Conservation (phyloP, 345 rosid species). For the Brassica rapa region DNA sequence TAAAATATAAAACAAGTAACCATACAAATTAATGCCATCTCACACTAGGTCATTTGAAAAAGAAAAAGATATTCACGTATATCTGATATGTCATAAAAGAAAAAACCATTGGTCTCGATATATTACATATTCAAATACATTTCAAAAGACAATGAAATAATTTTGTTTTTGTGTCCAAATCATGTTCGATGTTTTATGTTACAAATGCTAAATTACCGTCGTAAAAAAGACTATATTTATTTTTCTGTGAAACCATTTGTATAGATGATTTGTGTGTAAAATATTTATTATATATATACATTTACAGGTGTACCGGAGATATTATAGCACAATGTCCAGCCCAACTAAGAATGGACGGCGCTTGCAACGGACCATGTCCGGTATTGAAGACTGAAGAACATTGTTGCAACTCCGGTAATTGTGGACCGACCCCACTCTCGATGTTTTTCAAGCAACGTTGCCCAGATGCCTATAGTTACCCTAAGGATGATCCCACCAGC, state of each 20-base stretch:
- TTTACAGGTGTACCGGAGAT: conserved; percentile 16
- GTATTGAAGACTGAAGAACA: conserved; percentile 45
- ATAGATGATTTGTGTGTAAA: not conserved
- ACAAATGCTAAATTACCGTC: not conserved
- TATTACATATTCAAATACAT: not conserved
- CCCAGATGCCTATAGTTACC: conserved; percentile 63
- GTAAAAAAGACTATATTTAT: not conserved
- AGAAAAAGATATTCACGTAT: not conserved
- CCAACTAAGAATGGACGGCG: conserved; percentile 43
- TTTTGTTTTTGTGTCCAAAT: not conserved
- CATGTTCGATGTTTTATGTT: not conserved
- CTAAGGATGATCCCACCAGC: conserved; percentile 50
- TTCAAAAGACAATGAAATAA: not conserved
- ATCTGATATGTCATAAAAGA: not conserved
- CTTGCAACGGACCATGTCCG: conserved; percentile 52
- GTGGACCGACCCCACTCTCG: conserved; percentile 49
- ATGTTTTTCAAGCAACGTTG: conserved; percentile 52
- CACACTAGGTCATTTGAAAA: no score
- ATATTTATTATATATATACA: not conserved
- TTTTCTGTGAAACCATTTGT: not conserved
- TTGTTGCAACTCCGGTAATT: conserved; percentile 50
- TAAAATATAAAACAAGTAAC: not conserved
- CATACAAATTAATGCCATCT: no score
- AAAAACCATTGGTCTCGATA: not conserved
- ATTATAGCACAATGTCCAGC: conserved; percentile 47